Base-by-base conservation (phyloP, 2,329 filamentous ascomycete species). In the Pseudogymnoascus sp. region DNA sequence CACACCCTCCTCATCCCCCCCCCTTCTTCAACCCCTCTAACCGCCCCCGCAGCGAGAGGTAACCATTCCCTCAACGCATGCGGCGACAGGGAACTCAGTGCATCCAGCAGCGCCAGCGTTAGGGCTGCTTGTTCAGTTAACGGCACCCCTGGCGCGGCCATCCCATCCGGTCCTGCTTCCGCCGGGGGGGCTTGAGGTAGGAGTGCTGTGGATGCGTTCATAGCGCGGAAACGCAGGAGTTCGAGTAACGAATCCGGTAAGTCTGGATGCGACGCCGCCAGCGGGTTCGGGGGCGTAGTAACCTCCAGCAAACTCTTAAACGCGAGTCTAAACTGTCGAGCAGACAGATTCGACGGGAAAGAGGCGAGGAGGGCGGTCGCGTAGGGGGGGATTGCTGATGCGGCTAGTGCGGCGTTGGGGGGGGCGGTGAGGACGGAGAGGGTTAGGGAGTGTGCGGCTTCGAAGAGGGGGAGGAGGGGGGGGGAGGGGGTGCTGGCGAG, bases 371-470 rank as follows among this genome's bases (percentile, higher is more conserved):
- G 77, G 1, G 83, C 83, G 65, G 88, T 83, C 18, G 89, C 82
- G 69, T 91, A 90, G 70, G 86, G 86, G 0, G 87, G 86, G 0
- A 90, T 75, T 66, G 88, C 80, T 67, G 81, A 83, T 2, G 81
- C 78, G 10, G 86, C 82, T 5, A 89, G 72, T 18, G 82, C 79
- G 1, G 83, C 81, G 63, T 85, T 88, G 65, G 84, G 81, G 1
- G 87, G 85, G 8, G 85, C 82, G 0, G 86, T 85, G 33, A 90
- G 82, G n/a, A 88, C 83, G 2, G 87, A 82, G 10, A 91, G 78
- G 73, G 86, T 84, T 28, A 88, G 80, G 65, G 84, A 87, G 71
- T 91, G 87, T 1, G 87, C 87, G 5, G 87, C 86, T 75, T 91
- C 87, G 68, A 90, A 90, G 25, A 89, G 84, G 42, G 86, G 82